phyloP scores from a whole-genome alignment of 805 yeast species.

The Saccharomycopsis capsularis region DNA sequence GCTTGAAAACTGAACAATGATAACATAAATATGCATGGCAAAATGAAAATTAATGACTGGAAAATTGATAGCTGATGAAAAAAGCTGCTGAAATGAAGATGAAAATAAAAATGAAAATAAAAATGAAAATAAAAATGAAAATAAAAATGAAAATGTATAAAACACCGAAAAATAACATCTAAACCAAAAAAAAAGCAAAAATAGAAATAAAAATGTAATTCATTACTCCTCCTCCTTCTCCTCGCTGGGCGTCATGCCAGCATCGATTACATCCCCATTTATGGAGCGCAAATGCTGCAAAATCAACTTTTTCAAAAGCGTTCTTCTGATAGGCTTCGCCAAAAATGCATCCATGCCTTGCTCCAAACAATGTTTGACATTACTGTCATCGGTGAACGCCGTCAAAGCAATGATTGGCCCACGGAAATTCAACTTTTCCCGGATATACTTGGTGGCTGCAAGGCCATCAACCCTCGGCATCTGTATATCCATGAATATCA shows the following conservation, averaged over 20 bases:
- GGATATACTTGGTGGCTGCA: conserved; percentile 67
- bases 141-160: too few relatives aligned
- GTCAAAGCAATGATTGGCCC: conserved; percentile 90
- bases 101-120: background rate
- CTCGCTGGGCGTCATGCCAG: conserved; percentile 14
- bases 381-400: conserved; percentile 91
- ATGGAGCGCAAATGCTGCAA: conserved; percentile 14
- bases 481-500: conserved; percentile 94
- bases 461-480: conserved; percentile 94
- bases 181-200: background rate
- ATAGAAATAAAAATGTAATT: background rate
- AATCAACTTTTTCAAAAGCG: conserved; percentile 44
- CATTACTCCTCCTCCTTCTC: conserved; percentile 7
- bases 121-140: too few relatives aligned
- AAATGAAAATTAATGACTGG: background rate
- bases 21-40: too few relatives aligned
- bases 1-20: too few relatives aligned
- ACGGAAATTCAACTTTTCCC: conserved; percentile 50
- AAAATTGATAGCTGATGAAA: background rate
- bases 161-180: too few relatives aligned
- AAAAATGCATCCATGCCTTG: conserved; percentile 93
- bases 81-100: background rate
- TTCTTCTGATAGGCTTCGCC: conserved; percentile 78
- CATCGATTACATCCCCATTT: conserved; percentile 12
- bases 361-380: conserved; percentile 74